These are phyloP conservation scores for Ganoderma leucocontextum DNA, from an alignment of 1,284 basidiomycete genomes.

Conservation along the genomic window DNA sequence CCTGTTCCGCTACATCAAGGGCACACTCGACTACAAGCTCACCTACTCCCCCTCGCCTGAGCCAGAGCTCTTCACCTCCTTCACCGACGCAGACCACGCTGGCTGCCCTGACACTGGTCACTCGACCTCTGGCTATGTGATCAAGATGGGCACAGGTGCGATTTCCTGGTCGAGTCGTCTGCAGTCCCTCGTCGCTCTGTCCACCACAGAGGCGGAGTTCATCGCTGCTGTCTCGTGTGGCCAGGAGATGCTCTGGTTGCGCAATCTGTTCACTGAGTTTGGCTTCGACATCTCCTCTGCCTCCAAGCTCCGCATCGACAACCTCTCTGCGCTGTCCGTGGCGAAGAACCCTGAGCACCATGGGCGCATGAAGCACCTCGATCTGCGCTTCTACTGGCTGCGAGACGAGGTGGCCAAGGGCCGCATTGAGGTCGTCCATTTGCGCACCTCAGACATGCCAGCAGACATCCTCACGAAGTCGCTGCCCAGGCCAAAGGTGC, in stretches of 20 bases:
- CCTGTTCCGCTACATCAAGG: slow-evolving; percentile 35
- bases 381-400: too few relatives aligned
- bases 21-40: slow-evolving; percentile 11
- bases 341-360: too few relatives aligned
- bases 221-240: too few relatives aligned
- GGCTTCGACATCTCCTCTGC: too few relatives aligned
- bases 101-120: slow-evolving; percentile 14
- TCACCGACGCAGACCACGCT: slow-evolving; percentile 5
- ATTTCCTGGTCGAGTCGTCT: slow-evolving; percentile 20
- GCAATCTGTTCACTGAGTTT: too few relatives aligned
- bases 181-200: slow-evolving; percentile 13
- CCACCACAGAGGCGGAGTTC: slow-evolving; percentile 15
- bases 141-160: slow-evolving; percentile 17
- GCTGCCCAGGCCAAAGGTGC: slow-evolving; percentile 10
- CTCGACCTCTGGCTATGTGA: slow-evolving; percentile 8
- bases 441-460: background rate
- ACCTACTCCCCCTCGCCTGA: slow-evolving; percentile 1
- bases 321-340: too few relatives aligned
- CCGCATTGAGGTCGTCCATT: too few relatives aligned
- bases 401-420: too few relatives aligned
- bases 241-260: too few relatives aligned
- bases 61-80: background rate
- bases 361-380: too few relatives aligned
- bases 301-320: too few relatives aligned
- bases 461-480: slow-evolving; percentile 17